phyloP scores from a whole-genome alignment of 352 stramenopile species.

The Globisporangium rhizosaccharum region DNA sequence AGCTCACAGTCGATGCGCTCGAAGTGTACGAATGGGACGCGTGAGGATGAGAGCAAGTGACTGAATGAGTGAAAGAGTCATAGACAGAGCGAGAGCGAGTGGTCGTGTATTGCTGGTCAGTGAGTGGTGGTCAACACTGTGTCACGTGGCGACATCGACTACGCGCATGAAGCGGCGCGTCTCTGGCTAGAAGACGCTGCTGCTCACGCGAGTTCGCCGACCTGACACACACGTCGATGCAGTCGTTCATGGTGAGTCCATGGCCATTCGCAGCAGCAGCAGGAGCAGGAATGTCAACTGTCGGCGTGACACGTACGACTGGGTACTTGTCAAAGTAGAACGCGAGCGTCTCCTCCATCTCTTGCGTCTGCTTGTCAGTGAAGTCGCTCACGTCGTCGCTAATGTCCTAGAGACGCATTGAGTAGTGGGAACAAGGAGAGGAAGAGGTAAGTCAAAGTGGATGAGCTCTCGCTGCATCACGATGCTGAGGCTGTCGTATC shows the following conservation, averaged over 20 bases:
- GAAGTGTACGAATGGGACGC: constrained; percentile 42
- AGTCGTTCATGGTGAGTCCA: not conserved
- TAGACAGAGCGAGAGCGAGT: too few relatives aligned
- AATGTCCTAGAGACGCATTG: constrained; percentile 37
- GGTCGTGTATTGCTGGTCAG: not conserved
- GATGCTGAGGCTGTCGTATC: not conserved
- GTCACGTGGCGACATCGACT: too few relatives aligned
- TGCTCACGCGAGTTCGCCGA: constrained; percentile 38
- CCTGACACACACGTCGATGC: constrained; percentile 14
- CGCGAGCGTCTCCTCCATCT: constrained; percentile 57
- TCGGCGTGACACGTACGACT: constrained; percentile 36
- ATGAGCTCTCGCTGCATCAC: not conserved
- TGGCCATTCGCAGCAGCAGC: not conserved
- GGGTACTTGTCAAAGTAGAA: constrained; percentile 87
- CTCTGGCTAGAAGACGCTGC: not conserved
- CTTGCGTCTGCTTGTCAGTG: constrained; percentile 45
- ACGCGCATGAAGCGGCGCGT: too few relatives aligned
- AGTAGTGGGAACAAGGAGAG: not conserved
- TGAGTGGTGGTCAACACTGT: not conserved
- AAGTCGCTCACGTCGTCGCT: constrained; percentile 70
- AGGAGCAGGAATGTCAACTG: not conserved
- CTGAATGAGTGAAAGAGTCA: constrained; percentile 6
- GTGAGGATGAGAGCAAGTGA: constrained; percentile 11
- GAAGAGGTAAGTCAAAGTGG: not conserved
- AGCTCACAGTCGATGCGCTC: constrained; percentile 49